These are phyloP conservation scores for Tardiomyces digboiensis DNA, from an alignment of 1,139 yeast species.

Conservation along the genomic window DNA sequence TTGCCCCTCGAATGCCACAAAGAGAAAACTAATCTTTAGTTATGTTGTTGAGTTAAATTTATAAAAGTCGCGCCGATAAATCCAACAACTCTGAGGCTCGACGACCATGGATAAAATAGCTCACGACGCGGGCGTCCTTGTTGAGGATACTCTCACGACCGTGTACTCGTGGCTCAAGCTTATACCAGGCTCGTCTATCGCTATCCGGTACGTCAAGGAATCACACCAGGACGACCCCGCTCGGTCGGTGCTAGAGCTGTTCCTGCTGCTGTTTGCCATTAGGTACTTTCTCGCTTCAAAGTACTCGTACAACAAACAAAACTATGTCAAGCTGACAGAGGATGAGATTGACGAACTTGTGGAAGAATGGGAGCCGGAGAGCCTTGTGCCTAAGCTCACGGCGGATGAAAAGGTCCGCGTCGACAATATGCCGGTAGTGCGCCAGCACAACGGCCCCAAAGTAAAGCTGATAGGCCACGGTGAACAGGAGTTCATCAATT, in stretches of 20 bases:
- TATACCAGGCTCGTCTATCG: constrained; percentile 75
- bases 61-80: no score
- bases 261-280: constrained; percentile 74
- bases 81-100: no score
- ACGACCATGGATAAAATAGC: constrained; percentile 12
- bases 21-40: no score
- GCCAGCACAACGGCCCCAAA: constrained; percentile 50
- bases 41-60: no score
- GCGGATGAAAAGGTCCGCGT: constrained; percentile 53
- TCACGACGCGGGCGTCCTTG: constrained; percentile 15
- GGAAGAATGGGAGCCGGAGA: constrained; percentile 88
- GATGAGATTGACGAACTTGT: constrained; percentile 76
- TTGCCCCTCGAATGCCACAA: no score
- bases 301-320: constrained; percentile 69
- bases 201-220: constrained; percentile 71
- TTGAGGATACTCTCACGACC: constrained; percentile 16
- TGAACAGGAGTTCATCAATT: constrained; percentile 19
- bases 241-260: constrained; percentile 73
- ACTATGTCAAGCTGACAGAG: constrained; percentile 52
- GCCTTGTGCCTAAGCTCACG: constrained; percentile 46
- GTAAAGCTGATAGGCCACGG: constrained; percentile 28
- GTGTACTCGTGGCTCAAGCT: constrained; percentile 16
- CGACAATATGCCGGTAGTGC: constrained; percentile 51
- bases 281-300: constrained; percentile 76
- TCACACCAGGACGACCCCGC: constrained; percentile 94